Base-by-base conservation (phyloP, 1,284 basidiomycete genomes). In the Apiotrichum laibachii region DNA sequence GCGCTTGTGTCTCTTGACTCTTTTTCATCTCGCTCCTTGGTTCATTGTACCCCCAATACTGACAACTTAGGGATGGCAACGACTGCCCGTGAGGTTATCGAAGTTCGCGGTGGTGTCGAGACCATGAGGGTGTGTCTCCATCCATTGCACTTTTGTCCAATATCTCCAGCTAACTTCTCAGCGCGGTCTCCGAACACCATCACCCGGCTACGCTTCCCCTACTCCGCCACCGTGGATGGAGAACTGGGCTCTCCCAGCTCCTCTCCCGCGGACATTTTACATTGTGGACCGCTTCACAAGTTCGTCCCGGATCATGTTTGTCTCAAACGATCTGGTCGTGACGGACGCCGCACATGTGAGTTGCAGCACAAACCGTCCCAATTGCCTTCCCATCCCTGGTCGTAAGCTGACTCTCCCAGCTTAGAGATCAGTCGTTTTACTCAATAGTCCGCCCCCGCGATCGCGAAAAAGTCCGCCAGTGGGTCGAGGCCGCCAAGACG, bases 251-350 rank as follows among this genome's bases (percentile, higher is more conserved):
- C 51, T 60, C 11, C 54, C 55, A 4, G 47, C 57, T 12, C 69
- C 64, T 0, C 58, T 60, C 11, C 66, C 64, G 2, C 57, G 75
- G 18, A 73, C 70, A 8, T 73, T 72, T 49, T 71, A 70, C 64
- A 64, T 75, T 22, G 43, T 77, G 2, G 71, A 77, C 53, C 48
- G 75, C 18, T 77, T 77, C 50, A 74, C 72, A 1, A 68, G 72
- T 44, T 67, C 69, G 13, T 61, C 60, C 15, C 61, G 68, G 3
- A 67, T 77, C 35, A 68, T 67, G 50, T 74, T 69, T 55, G 66
- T 67, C 39, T 71, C 67, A 39, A 77, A 77, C 56, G 68, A 72
- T n/a, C 55, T 72, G 8, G 63, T 75, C 33, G 50, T 71, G 22
- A 63, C 66, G 19, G 65, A 63, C 12, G 50, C 53, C 15, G 56